Percentiles rank a stretch among this genome's conserved stretches.
Evolutionary conservation across 306 rosid species (phyloP).

Genomic region (Psophocarpus tetragonolobus): DNA sequence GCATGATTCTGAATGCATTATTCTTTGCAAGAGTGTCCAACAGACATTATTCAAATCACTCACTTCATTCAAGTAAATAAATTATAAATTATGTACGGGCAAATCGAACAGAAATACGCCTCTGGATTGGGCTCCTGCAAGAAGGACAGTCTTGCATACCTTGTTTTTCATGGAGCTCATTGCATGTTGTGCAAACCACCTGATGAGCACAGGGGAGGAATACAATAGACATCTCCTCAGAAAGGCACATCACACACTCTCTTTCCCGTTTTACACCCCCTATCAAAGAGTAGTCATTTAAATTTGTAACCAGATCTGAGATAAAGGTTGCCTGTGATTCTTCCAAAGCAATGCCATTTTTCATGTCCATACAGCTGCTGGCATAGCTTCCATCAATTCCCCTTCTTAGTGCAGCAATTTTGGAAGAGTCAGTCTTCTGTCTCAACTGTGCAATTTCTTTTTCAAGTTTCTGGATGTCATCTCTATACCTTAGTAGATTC

Average conservation of each 20-base stretch:
- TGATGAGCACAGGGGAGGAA: conserved; percentile 96
- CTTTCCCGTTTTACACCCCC: conserved; percentile 85
- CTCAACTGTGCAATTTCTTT: conserved; percentile 77
- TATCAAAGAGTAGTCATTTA: conserved; percentile 45
- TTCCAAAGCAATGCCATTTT: conserved; percentile 35
- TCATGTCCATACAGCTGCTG: conserved; percentile 42
- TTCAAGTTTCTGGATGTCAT: conserved; percentile 74
- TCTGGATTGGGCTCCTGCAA: conserved; percentile 84
- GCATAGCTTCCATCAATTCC: conserved; percentile 77
- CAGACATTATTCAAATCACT: conserved; percentile 61
- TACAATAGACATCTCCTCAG: conserved; percentile 92
- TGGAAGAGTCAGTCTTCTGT: conserved; percentile 73
- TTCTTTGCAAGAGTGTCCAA: conserved; percentile 58
- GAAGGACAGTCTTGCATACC: conserved; percentile 98
- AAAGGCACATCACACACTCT: conserved; percentile 96
- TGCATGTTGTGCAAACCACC: conserved; percentile 91
- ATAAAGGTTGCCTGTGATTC: conserved; percentile 41
- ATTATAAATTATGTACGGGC: conserved; percentile 50
- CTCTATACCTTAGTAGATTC: conserved; percentile 61
- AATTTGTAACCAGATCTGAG: conserved; percentile 48
- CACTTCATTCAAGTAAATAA: conserved; percentile 37
- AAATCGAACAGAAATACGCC: conserved; percentile 77
- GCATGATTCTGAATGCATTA: conserved; percentile 52
- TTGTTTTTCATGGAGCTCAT: conserved; percentile 89
- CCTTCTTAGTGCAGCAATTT: conserved; percentile 85